phyloP scores from a whole-genome alignment of 108 stramenopile genomes.

The Skeletonema menzelii region DNA sequence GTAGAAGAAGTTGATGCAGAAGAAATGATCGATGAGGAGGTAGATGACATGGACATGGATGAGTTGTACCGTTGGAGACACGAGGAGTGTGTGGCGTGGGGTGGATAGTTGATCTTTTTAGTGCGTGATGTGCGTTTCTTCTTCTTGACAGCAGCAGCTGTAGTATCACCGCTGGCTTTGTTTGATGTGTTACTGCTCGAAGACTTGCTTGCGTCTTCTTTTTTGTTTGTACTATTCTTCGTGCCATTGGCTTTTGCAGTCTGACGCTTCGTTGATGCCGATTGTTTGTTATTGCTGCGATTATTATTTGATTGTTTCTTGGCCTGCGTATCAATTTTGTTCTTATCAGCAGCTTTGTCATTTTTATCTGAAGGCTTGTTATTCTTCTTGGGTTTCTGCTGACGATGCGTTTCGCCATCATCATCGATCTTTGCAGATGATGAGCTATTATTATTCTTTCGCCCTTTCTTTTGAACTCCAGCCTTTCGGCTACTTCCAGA shows the following conservation, averaged over 20 bases:
- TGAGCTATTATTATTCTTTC: no score
- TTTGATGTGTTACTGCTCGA: neutral
- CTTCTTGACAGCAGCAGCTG: neutral
- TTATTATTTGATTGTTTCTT: slow-evolving; percentile 18
- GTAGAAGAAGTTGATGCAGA: neutral
- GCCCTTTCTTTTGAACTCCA: no score
- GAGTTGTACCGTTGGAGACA: slow-evolving; percentile 33
- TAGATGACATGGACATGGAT: neutral
- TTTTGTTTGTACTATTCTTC: slow-evolving; percentile 10
- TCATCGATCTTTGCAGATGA: no score
- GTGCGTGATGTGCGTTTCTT: slow-evolving; percentile 12
- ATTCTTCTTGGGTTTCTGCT: no score
- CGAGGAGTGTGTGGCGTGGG: slow-evolving; percentile 37
- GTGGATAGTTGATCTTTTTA: slow-evolving; percentile 46
- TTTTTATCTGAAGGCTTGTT: no score
- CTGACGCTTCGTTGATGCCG: neutral
- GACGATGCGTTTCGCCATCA: no score
- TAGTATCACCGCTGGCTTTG: neutral
- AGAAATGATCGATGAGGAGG: neutral
- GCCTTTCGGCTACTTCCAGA: no score
- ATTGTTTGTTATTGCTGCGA: slow-evolving; percentile 6
- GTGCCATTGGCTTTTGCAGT: slow-evolving; percentile 1
- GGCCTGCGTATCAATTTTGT: neutral
- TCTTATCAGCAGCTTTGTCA: no score
- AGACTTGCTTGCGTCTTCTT: neutral